Percentiles rank a stretch among this genome's conserved stretches.
Evolutionary conservation across 2,329 filamentous ascomycete genomes (phyloP).

Genomic region (Hysterium pulicare): DNA sequence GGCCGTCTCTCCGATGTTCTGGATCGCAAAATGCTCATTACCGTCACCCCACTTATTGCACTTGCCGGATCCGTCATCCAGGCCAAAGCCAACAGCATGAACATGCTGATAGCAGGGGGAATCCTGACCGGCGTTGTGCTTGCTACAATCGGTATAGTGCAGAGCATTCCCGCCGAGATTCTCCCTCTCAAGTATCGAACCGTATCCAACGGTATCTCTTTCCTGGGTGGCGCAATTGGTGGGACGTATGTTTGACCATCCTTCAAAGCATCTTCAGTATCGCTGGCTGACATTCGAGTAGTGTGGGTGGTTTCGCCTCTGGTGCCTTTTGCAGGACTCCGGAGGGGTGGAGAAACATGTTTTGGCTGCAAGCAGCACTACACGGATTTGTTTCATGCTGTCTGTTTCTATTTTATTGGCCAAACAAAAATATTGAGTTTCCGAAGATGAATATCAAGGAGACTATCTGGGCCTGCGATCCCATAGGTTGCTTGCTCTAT

Average conservation of each 20-base stretch:
- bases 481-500: slow-evolving; percentile 46
- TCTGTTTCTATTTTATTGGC: slow-evolving; percentile 49
- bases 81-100: slow-evolving; percentile 50
- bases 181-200: slow-evolving; percentile 51
- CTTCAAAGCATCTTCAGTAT: slow-evolving; percentile 2
- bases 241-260: slow-evolving; percentile 41
- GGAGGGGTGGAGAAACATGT: slow-evolving; percentile 51
- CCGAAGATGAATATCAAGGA: slow-evolving; percentile 38
- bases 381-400: slow-evolving; percentile 42
- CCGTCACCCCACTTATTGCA: slow-evolving; percentile 48
- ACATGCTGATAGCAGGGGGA: slow-evolving; percentile 50
- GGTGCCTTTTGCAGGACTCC: slow-evolving; percentile 47
- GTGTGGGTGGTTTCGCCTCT: slow-evolving; percentile 47
- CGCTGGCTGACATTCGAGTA: slow-evolving; percentile 11
- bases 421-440: slow-evolving; percentile 37
- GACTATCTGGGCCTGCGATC: slow-evolving; percentile 48
- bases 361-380: slow-evolving; percentile 54
- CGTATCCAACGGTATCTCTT: slow-evolving; percentile 50
- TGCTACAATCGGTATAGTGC: slow-evolving; percentile 48
- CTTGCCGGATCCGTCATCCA: slow-evolving; percentile 51
- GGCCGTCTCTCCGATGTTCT: slow-evolving; percentile 52
- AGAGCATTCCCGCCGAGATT: slow-evolving; percentile 53
- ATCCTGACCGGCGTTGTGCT: slow-evolving; percentile 51
- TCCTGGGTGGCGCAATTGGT: slow-evolving; percentile 47
- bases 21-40: slow-evolving; percentile 49